phyloP scores from a whole-genome alignment of 2,329 filamentous ascomycete species.

The Fonsecaea erecta region DNA sequence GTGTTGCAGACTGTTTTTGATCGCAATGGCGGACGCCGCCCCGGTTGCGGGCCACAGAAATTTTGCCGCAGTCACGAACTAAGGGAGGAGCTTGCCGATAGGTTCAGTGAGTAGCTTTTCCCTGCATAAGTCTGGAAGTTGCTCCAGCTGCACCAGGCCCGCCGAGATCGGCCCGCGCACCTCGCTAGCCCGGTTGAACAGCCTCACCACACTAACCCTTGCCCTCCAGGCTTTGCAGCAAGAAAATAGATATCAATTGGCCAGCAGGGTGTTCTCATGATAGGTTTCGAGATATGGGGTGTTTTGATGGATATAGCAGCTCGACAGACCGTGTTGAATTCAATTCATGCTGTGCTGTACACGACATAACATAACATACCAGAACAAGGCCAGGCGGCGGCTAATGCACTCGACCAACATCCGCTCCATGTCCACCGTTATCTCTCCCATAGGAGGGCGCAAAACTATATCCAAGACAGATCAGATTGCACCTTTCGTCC shows the following conservation, averaged over 20 bases:
- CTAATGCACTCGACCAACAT: slow-evolving; percentile 18
- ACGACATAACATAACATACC: background rate
- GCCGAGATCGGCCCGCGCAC: slow-evolving; percentile 14
- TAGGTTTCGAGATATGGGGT: background rate
- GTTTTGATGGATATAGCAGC: background rate
- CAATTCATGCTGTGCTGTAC: background rate
- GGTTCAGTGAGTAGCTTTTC: background rate
- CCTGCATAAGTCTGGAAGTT: slow-evolving; percentile 14
- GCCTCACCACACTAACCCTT: background rate
- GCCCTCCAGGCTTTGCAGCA: background rate
- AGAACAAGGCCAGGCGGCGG: background rate
- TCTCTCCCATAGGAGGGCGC: background rate
- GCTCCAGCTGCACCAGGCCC: slow-evolving; percentile 5
- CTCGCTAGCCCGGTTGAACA: slow-evolving; percentile 12
- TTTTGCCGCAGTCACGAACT: slow-evolving; percentile 13
- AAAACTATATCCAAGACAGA: background rate
- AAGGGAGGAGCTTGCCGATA: slow-evolving; percentile 3
- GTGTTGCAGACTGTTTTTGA: background rate
- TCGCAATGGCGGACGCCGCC: background rate
- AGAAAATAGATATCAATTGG: background rate
- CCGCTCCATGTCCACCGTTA: background rate
- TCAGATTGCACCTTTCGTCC: background rate
- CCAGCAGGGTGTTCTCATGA: background rate
- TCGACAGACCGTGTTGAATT: background rate
- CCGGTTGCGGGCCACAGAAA: slow-evolving; percentile 11